Evolutionary conservation across 176 grass and related monocot species (phyloP).

Genomic region (Zoysia pacifica): DNA sequence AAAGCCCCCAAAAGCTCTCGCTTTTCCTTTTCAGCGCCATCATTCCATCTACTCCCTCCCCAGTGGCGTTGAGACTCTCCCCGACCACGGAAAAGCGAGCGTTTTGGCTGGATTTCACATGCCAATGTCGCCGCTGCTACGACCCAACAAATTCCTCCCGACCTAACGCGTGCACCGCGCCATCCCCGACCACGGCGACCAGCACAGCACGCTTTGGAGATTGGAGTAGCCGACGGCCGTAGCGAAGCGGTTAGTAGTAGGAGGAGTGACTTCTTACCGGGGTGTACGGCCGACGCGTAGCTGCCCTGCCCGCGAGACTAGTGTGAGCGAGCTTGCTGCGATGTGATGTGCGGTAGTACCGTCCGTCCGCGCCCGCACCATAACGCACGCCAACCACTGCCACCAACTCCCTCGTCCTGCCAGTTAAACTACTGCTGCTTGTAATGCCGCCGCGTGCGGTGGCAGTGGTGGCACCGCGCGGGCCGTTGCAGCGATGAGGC

Average conservation of each 20-base stretch:
- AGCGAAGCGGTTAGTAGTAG: no score
- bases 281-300: background rate
- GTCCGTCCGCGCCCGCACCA: constrained; percentile 12
- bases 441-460: constrained; percentile 26
- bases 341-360: background rate
- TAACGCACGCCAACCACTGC: constrained; percentile 52
- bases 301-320: background rate
- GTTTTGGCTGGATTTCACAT: constrained; percentile 29
- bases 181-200: background rate
- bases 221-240: background rate
- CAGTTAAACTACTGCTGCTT: background rate
- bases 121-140: background rate
- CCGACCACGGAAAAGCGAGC: constrained; percentile 11
- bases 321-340: background rate
- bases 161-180: background rate
- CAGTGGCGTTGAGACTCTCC: background rate
- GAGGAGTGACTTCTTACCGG: no score
- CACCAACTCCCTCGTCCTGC: constrained; percentile 15
- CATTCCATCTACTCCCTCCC: background rate
- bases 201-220: background rate
- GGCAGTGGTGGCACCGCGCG: constrained; percentile 29
- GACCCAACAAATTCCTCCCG: background rate
- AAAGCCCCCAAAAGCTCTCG: background rate
- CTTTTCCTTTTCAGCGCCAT: constrained; percentile 15
- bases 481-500: constrained; percentile 26